Evolutionary conservation across 2,329 filamentous ascomycete species (phyloP), one percentile per base, ranked within the genome.

Genomic region (Fusarium vanettenii): DNA sequence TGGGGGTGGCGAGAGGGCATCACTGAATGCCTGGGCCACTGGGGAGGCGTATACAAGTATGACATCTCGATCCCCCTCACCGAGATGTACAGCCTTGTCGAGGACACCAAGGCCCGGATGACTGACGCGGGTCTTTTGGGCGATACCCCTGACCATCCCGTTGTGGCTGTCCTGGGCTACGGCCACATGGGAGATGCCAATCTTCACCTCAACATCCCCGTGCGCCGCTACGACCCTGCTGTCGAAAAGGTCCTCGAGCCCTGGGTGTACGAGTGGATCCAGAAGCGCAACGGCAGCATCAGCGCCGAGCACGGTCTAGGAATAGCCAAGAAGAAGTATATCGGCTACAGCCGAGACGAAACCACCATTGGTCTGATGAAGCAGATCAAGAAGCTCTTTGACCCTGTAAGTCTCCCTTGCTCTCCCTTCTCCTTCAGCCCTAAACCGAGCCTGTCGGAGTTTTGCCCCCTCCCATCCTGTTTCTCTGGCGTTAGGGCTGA

Each of bases 111-210:
- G 73, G 91, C 90, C 63, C 91, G 92, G 63, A 89, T 99, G 75
- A 88, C 89, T 2, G 88, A 92, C 64, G 92, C 92, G 35, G 95
- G 95, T 1, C 88, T 98, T 3, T 87, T 97, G 45, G 93, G 94
- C 63, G 92, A 94, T 52, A 91, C 92, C 7, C 91, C 93, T 66
- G 91, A 91, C 55, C 89, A 92, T 81, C 94, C 95, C 1, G 95
- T 97, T 7, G 90, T 97, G 2, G 93, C 93, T 67, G 95, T 98
- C n/a, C 91, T 98, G 22, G 97, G 97, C 22, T 99, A 98, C 81
- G 97, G 97, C 37, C 97, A 99, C 83, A 98, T 99, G 95, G 97
- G 97, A 43, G 97, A 99, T 84, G 92, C 93, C 5, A 99, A 99
- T 84, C 85, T 99, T 75, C 97, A 99, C 84, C 88, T 99, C 76